These are phyloP conservation scores for Cytospora mali DNA, from an alignment of 2,329 filamentous ascomycete genomes.

Conservation along the genomic window DNA sequence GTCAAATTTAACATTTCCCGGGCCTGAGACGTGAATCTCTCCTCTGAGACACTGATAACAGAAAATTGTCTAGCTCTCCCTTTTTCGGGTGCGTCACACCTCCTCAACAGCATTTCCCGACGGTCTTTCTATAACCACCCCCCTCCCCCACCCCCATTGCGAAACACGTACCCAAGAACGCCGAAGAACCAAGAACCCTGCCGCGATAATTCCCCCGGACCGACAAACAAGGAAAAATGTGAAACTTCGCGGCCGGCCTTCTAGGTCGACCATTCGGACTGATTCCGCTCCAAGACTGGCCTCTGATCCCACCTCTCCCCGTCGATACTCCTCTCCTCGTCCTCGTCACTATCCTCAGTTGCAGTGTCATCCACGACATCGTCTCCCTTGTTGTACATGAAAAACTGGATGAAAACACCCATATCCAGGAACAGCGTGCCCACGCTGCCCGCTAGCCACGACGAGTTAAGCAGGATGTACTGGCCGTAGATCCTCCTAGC, in stretches of 20 bases:
- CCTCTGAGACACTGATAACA: not conserved
- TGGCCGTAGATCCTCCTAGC: constrained; percentile 67
- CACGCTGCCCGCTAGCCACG: constrained; percentile 87
- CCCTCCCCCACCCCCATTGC: not conserved
- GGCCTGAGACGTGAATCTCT: not conserved
- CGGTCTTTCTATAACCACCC: not conserved
- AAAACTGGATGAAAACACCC: constrained; percentile 89
- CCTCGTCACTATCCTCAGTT: constrained; percentile 37
- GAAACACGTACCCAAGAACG: not conserved
- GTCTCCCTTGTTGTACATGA: constrained; percentile 66
- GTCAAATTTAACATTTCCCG: not conserved
- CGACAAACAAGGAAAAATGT: not conserved
- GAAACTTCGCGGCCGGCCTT: not conserved
- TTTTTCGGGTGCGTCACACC: not conserved
- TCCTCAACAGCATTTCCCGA: not conserved
- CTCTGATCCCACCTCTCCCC: constrained; percentile 44
- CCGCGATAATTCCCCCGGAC: not conserved
- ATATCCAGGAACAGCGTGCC: constrained; percentile 85
- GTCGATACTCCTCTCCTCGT: constrained; percentile 36
- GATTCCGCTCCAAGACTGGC: constrained; percentile 41
- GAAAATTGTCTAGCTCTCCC: not conserved
- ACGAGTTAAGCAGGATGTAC: constrained; percentile 88
- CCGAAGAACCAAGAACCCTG: not conserved
- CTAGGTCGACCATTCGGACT: constrained; percentile 32
- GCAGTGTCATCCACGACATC: constrained; percentile 40